Conservation (phyloP, 768 basidiomycete species). For the Termitomyces sp. region DNA sequence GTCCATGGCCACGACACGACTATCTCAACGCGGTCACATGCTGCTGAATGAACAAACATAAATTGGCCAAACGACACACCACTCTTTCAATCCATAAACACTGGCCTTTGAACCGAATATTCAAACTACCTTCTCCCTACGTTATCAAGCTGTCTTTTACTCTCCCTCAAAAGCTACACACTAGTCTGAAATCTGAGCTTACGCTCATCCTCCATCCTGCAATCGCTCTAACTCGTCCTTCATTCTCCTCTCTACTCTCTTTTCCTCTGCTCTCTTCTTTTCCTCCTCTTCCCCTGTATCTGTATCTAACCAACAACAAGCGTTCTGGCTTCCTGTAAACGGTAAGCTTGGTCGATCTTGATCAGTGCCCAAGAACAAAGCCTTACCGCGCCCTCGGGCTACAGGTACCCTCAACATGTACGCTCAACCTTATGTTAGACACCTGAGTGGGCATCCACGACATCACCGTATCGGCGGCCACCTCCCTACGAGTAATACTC, state of each 20-base stretch:
- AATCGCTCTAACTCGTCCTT: neutral
- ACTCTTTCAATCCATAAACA: neutral
- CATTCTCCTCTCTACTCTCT: neutral
- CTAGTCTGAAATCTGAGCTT: neutral
- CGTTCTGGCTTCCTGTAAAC: neutral
- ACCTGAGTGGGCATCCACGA: too few relatives aligned
- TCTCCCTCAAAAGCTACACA: neutral
- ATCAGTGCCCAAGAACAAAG: neutral
- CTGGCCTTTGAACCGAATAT: too few relatives aligned
- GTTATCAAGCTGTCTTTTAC: neutral
- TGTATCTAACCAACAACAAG: neutral
- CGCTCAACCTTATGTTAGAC: neutral
- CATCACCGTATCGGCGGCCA: neutral
- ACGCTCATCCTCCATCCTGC: neutral
- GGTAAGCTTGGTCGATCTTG: neutral
- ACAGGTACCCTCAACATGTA: neutral
- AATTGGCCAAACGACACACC: neutral
- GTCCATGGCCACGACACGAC: neutral
- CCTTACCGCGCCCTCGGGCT: too few relatives aligned
- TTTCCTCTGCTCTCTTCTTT: neutral
- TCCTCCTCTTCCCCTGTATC: neutral
- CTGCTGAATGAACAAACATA: neutral
- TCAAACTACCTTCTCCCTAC: neutral
- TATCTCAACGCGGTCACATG: neutral
- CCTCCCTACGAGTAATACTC: neutral